Evolutionary conservation across 257 asterid genomes (phyloP).

Genomic region (Nicotiana otophora): DNA sequence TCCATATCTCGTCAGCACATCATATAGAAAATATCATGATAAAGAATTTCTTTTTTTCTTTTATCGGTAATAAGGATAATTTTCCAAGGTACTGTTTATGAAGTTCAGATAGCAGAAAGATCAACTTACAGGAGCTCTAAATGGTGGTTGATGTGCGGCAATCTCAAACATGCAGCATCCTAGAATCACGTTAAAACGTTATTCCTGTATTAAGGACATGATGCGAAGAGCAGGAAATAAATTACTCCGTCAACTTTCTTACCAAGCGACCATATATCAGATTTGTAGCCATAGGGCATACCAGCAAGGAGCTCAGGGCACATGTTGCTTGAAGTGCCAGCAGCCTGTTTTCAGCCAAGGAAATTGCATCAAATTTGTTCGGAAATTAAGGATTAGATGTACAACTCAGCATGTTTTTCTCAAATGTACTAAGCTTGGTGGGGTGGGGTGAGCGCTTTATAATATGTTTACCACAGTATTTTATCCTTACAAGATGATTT

Average conservation of each 20-base stretch:
- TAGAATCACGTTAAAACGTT: conserved; percentile 13
- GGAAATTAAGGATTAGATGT: neutral
- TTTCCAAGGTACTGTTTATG: neutral
- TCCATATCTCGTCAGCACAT: conserved; percentile 3
- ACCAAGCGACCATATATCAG: conserved; percentile 97
- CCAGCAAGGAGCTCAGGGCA: conserved; percentile 92
- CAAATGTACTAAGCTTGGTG: neutral
- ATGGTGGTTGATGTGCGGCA: conserved; percentile 85
- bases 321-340: conserved; percentile 76
- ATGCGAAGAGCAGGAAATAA: neutral
- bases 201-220: neutral
- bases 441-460: neutral
- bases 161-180: conserved; percentile 98
- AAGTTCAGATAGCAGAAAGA: neutral
- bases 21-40: neutral
- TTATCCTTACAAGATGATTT: neutral
- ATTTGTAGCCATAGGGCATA: conserved; percentile 88
- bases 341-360: conserved; percentile 41
- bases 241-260: conserved; percentile 5
- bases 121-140: conserved; percentile 75
- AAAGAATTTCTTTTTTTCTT: neutral
- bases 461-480: neutral
- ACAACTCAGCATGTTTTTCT: neutral
- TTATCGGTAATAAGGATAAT: neutral
- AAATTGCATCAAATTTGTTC: neutral